phyloP scores from a whole-genome alignment of 345 rosid species.

The Microcos paniculata region DNA sequence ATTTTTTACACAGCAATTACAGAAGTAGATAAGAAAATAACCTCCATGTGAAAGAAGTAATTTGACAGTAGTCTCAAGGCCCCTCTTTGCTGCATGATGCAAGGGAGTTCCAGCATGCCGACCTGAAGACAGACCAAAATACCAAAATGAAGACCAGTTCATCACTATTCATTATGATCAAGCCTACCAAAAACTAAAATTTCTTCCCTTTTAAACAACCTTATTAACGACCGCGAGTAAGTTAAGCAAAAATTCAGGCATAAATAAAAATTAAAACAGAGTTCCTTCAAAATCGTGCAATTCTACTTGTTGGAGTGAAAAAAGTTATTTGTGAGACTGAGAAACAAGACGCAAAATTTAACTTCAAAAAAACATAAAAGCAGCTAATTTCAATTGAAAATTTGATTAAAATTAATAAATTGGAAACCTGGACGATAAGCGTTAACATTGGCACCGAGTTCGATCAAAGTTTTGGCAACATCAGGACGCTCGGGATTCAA shows the following conservation, averaged over 20 bases:
- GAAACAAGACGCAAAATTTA: neutral
- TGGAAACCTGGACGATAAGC: conserved; percentile 82
- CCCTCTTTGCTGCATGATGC: conserved; percentile 97
- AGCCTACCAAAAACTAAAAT: neutral
- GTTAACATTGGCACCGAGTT: conserved; percentile 81
- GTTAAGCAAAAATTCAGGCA: neutral
- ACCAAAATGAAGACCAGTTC: neutral
- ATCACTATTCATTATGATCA: neutral
- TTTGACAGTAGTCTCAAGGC: conserved; percentile 72
- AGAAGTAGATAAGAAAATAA: conserved; percentile 20
- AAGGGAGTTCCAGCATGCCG: conserved; percentile 89
- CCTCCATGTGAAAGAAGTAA: conserved; percentile 85
- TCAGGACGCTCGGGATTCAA: conserved; percentile 57
- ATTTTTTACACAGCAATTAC: neutral
- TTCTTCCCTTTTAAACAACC: neutral
- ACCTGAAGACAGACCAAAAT: conserved; percentile 39
- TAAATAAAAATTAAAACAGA: neutral
- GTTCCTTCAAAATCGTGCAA: neutral
- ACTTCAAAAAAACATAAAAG: neutral
- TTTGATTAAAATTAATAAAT: neutral
- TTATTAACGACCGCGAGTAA: neutral
- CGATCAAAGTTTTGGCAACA: conserved; percentile 82
- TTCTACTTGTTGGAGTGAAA: neutral
- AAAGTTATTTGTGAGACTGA: neutral
- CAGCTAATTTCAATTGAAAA: neutral